Evolutionary conservation across 768 basidiomycete species (phyloP).

Genomic region (Trametes gibbosa): DNA sequence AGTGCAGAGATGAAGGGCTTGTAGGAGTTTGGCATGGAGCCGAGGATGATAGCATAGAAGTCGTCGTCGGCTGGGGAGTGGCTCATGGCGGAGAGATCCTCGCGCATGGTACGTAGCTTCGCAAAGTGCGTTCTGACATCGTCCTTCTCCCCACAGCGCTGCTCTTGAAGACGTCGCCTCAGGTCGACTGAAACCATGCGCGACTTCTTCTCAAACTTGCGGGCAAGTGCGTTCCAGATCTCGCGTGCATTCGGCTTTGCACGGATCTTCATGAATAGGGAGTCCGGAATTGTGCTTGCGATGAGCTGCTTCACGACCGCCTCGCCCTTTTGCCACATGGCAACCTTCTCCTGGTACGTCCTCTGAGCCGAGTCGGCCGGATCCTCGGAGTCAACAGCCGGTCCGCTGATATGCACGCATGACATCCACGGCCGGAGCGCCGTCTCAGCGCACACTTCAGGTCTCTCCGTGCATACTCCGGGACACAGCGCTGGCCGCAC

Average conservation of each 20-base stretch:
- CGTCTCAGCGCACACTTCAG: too few relatives aligned
- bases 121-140: conserved; percentile 34
- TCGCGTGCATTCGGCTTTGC: conserved; percentile 20
- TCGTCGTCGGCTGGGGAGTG: conserved; percentile 32
- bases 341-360: conserved; percentile 25
- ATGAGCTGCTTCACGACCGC: conserved; percentile 33
- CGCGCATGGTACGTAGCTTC: conserved; percentile 29
- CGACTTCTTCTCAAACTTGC: conserved; percentile 28
- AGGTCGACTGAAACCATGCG: conserved; percentile 31
- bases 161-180: conserved; percentile 30
- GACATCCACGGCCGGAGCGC: too few relatives aligned
- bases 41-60: conserved; percentile 31
- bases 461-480: too few relatives aligned
- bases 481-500: too few relatives aligned
- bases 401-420: too few relatives aligned
- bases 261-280: conserved; percentile 33
- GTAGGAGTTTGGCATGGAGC: background rate
- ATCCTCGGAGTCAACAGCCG: too few relatives aligned
- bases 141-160: conserved; percentile 30
- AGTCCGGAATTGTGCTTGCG: conserved; percentile 34
- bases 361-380: too few relatives aligned
- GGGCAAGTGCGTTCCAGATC: conserved; percentile 25
- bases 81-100: conserved; percentile 36
- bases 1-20: background rate
- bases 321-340: conserved; percentile 28